A percentile compares a stretch with the other conserved stretches of the same genome.
phyloP scores from a whole-genome alignment of 2,329 filamentous ascomycete genomes.

The Calonectria pteridis region DNA sequence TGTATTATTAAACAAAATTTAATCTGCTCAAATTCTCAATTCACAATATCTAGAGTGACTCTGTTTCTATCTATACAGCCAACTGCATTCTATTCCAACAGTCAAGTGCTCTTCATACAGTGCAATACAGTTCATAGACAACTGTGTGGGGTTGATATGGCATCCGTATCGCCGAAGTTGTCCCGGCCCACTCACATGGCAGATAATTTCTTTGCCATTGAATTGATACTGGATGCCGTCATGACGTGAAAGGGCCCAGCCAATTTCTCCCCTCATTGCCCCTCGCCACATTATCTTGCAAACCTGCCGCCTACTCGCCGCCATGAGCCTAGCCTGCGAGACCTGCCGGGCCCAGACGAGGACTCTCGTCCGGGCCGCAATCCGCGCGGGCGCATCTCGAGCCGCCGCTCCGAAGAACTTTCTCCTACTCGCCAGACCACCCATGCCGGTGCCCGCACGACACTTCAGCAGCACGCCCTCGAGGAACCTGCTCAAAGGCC shows the following conservation, averaged over 20 bases:
- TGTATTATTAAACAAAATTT: background rate
- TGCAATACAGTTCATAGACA: conserved; percentile 7
- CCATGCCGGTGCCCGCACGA: conserved; percentile 40
- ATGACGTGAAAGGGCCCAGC: conserved; percentile 48
- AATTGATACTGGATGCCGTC: conserved; percentile 42
- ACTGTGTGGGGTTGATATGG: conserved; percentile 14
- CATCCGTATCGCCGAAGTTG: conserved; percentile 38
- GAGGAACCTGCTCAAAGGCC: conserved; percentile 49
- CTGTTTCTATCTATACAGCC: background rate
- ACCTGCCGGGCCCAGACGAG: conserved; percentile 61
- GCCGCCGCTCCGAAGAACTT: conserved; percentile 41
- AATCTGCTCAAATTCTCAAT: background rate
- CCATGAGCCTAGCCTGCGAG: conserved; percentile 58
- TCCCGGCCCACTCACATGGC: conserved; percentile 43
- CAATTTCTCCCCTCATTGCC: conserved; percentile 21
- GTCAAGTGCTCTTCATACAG: conserved; percentile 18
- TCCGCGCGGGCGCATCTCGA: conserved; percentile 46
- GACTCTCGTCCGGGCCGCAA: conserved; percentile 51
- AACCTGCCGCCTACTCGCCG: conserved; percentile 4
- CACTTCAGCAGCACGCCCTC: conserved; percentile 53
- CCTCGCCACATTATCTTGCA: conserved; percentile 10
- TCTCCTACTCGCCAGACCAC: conserved; percentile 28
- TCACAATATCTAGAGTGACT: background rate
- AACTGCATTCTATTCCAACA: background rate
- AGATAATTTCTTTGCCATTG: conserved; percentile 38